phyloP scores from a whole-genome alignment of 305 asterid species.

The Fraxinus albicans region DNA sequence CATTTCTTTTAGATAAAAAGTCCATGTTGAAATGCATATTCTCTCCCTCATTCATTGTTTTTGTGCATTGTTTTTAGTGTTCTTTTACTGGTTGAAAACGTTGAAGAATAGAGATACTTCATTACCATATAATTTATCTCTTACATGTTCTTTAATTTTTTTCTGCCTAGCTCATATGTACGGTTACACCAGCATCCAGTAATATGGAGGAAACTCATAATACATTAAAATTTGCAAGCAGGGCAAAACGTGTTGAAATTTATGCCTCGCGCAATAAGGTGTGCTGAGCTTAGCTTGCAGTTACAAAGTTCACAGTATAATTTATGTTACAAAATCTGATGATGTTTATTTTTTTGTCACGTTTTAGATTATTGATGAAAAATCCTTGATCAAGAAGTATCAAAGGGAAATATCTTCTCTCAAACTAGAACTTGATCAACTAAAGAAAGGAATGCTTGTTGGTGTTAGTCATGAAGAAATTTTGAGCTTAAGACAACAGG shows the following conservation, averaged over 20 bases:
- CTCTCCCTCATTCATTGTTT: background rate
- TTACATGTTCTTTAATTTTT: constrained; percentile 14
- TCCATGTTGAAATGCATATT: background rate
- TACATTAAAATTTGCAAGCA: constrained; percentile 95
- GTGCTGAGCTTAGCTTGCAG: constrained; percentile 14
- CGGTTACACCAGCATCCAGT: constrained; percentile 98
- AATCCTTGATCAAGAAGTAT: constrained; percentile 96
- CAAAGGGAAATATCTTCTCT: constrained; percentile 92
- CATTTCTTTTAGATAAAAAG: background rate
- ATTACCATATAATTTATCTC: constrained; percentile 12
- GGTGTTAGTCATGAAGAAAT: constrained; percentile 89
- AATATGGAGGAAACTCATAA: constrained; percentile 98
- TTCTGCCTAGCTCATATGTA: constrained; percentile 79
- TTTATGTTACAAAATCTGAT: constrained; percentile 16
- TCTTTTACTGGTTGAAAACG: background rate
- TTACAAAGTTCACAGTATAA: constrained; percentile 1
- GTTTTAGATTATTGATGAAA: constrained; percentile 93
- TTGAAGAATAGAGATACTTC: background rate
- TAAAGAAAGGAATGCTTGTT: constrained; percentile 72
- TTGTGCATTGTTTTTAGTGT: background rate
- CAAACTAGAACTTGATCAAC: constrained; percentile 86
- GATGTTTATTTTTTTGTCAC: background rate
- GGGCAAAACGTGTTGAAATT: constrained; percentile 95
- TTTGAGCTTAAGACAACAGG: constrained; percentile 85
- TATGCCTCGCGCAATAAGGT: constrained; percentile 94